Evolutionary conservation across 345 rosid genomes (phyloP).

Genomic region (Melaleuca quinquenervia): DNA sequence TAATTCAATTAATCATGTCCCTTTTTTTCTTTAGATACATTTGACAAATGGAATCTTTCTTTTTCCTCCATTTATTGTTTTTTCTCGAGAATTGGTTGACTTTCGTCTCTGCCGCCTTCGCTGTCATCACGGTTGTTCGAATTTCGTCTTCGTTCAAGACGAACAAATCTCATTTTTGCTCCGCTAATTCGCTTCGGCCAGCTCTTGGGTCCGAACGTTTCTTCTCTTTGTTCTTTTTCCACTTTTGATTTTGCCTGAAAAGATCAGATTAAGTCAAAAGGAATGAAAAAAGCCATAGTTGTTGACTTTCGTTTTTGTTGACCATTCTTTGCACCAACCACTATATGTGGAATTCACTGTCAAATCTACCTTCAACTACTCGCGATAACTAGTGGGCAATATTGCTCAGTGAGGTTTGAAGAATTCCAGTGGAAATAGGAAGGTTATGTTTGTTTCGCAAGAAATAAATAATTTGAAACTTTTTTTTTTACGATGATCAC

Average conservation of each 20-base stretch:
- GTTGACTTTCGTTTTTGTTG: background rate
- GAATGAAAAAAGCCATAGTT: background rate
- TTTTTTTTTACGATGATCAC: fast-evolving
- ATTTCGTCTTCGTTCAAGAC: background rate
- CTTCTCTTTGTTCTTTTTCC: background rate
- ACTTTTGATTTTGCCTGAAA: background rate
- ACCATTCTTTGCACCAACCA: background rate
- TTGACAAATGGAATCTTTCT: background rate
- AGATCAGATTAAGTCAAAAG: background rate
- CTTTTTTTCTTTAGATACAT: background rate
- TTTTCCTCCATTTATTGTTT: background rate
- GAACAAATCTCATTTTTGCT: background rate
- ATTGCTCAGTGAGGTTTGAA: background rate
- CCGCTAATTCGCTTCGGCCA: background rate
- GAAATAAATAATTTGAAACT: background rate
- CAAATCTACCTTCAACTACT: background rate
- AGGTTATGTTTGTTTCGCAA: fast-evolving
- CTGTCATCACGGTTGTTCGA: background rate
- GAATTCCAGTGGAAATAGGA: background rate
- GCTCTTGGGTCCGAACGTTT: background rate
- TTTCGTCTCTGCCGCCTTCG: background rate
- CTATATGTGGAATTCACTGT: background rate
- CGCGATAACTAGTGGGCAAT: background rate
- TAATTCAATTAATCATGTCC: background rate
- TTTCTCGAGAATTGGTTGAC: background rate